Evolutionary conservation across 257 asterid species (phyloP).

Genomic region (Linaria vulgaris): DNA sequence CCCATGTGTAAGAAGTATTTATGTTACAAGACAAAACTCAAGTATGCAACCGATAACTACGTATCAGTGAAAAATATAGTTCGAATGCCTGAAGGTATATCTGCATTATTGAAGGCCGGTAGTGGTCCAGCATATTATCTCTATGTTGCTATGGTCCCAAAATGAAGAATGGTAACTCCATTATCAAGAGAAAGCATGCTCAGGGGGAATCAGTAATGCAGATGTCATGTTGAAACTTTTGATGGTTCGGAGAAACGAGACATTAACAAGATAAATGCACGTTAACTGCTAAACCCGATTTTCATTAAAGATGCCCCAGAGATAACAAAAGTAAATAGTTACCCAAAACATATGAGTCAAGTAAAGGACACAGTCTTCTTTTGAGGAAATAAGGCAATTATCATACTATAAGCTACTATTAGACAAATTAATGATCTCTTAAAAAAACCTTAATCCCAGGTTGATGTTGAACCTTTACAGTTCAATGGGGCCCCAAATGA

Average conservation of each 20-base stretch:
- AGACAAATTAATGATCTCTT: slow-evolving; percentile 9
- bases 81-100: too few species aligned
- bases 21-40: not conserved
- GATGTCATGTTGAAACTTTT: not conserved
- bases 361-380: slow-evolving; percentile 42
- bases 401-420: slow-evolving; percentile 31
- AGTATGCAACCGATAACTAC: not conserved
- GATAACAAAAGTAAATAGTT: slow-evolving; percentile 8
- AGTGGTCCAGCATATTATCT: not conserved
- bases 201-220: not conserved
- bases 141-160: not conserved
- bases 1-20: too few species aligned
- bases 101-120: not conserved
- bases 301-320: slow-evolving; percentile 5
- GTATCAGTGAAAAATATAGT: too few species aligned
- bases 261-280: not conserved
- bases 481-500: slow-evolving; percentile 32
- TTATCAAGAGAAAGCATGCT: not conserved
- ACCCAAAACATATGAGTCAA: slow-evolving; percentile 23
- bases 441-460: slow-evolving; percentile 29
- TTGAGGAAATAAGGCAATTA: slow-evolving; percentile 33
- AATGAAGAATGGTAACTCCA: not conserved
- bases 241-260: not conserved
- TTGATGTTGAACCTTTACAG: slow-evolving; percentile 39
- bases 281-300: not conserved